Evolutionary conservation across 1,284 basidiomycete species (phyloP), one percentile per base, ranked within the genome.

Genomic region (Chiua sp.): DNA sequence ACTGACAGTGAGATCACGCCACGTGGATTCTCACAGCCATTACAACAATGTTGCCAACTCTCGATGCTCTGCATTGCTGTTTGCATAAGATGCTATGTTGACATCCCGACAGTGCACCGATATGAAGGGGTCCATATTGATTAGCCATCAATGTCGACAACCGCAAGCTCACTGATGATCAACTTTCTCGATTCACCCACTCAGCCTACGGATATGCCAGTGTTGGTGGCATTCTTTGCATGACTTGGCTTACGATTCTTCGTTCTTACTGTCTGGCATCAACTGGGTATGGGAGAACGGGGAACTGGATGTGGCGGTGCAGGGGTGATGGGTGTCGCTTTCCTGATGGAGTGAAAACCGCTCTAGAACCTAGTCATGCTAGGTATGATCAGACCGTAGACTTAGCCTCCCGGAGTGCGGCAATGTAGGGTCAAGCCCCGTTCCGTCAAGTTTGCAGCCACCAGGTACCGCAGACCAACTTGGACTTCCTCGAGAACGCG

Each of bases 1-100:
- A 28, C 22, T 3, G 30, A 35, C 2, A 30, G 35, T 2, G 59
- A 48, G 13, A 61, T 61, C 60, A 51, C 52, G 20, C 30, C 50
- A 7, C 8, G 10, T 1, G 59, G 59, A 32, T 32, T 62, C 2
- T 8, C 44, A 47, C 13, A 30, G 22, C 48, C 62, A n/a, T 33
- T 61, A 20, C 22, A 47, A 13, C 32, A n/a, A 18, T 15, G 26
- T n/a, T 13, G 46, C 13, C 30, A 16, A 13, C 56, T 49, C 10
- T 12, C n/a, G 3, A 6, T 2, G n/a, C 44, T 57, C 26, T 57
- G 56, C 55, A 7, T 57, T 15, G 55, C 33, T 32, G 23, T 57
- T 22, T 18, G 26, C 33, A 33, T 35, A 7, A 7, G 32, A 11
- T 57, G 55, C 46, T 39, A 32, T 12, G 32, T 18, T 12, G 3